These are phyloP conservation scores for Lenwebbia sp. DNA, from an alignment of 345 rosid genomes.

Conservation along the genomic window DNA sequence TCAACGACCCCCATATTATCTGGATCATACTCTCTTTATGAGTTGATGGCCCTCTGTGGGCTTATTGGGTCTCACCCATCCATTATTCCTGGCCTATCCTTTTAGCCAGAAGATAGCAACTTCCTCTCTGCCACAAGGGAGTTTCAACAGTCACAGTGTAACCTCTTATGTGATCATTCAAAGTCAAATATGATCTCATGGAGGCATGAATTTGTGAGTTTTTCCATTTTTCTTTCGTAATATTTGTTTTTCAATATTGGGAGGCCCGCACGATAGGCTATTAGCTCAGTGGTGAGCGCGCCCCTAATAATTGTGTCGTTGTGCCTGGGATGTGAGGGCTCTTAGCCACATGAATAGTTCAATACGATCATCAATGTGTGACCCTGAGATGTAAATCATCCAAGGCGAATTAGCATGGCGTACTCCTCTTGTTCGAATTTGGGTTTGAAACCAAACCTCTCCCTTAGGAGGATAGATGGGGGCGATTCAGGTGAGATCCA, in stretches of 20 bases:
- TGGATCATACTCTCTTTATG: background rate
- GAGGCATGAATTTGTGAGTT: background rate
- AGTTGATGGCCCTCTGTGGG: background rate
- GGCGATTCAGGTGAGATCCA: no score
- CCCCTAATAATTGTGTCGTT: no score
- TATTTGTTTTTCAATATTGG: background rate
- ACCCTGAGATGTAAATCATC: no score
- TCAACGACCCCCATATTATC: background rate
- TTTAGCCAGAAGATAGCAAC: background rate
- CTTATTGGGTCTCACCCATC: background rate
- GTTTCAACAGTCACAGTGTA: background rate
- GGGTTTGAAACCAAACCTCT: no score
- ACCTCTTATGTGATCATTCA: background rate
- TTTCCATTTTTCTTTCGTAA: background rate
- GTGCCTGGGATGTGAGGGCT: no score
- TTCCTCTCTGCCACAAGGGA: background rate
- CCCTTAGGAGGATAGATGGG: no score
- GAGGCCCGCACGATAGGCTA: no score
- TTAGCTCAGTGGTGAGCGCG: no score
- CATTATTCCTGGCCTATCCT: background rate
- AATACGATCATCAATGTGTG: no score
- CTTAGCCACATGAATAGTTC: no score
- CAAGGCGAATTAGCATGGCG: no score
- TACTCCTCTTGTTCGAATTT: no score
- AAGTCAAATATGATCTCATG: background rate